Evolutionary conservation across 805 yeast species (phyloP).

Genomic region (Metschnikowia continentalis): DNA sequence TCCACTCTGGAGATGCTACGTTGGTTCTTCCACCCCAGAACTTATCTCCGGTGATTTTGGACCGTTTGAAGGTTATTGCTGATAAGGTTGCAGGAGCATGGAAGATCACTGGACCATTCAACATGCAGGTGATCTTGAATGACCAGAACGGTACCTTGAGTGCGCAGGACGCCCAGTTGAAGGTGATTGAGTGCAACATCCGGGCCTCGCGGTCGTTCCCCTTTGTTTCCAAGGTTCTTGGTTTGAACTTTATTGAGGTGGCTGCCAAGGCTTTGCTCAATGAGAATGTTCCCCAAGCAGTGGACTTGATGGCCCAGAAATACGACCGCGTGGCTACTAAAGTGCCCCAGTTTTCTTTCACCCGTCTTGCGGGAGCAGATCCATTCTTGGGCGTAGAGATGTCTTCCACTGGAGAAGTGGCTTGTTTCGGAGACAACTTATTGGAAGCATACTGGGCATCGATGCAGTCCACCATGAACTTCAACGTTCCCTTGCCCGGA

Average conservation of each 20-base stretch:
- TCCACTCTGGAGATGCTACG: constrained; percentile 98
- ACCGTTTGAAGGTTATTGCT: constrained; percentile 79
- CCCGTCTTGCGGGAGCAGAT: constrained; percentile 98
- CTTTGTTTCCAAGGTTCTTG: constrained; percentile 94
- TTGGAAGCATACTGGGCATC: constrained; percentile 97
- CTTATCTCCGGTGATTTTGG: constrained; percentile 61
- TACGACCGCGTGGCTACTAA: constrained; percentile 90
- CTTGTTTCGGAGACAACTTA: constrained; percentile 85
- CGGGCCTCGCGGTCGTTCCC: constrained; percentile 99
- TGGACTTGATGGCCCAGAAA: constrained; percentile 70
- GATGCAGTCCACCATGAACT: constrained; percentile 95
- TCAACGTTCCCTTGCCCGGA: constrained; percentile 89
- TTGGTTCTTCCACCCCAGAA: constrained; percentile 88
- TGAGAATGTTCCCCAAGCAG: constrained; percentile 71
- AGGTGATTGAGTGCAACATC: constrained; percentile 97
- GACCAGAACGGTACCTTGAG: constrained; percentile 40
- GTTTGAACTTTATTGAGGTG: constrained; percentile 89
- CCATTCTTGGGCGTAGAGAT: constrained; percentile 98
- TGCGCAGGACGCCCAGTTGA: constrained; percentile 56
- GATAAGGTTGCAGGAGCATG: constrained; percentile 92
- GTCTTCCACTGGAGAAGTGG: constrained; percentile 99
- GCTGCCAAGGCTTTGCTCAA: constrained; percentile 85
- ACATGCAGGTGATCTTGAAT: constrained; percentile 88
- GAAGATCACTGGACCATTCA: constrained; percentile 96
- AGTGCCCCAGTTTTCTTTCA: constrained; percentile 98